Conservation (phyloP, 2,329 filamentous ascomycete genomes). For the Arthrobotrys megalospora region DNA sequence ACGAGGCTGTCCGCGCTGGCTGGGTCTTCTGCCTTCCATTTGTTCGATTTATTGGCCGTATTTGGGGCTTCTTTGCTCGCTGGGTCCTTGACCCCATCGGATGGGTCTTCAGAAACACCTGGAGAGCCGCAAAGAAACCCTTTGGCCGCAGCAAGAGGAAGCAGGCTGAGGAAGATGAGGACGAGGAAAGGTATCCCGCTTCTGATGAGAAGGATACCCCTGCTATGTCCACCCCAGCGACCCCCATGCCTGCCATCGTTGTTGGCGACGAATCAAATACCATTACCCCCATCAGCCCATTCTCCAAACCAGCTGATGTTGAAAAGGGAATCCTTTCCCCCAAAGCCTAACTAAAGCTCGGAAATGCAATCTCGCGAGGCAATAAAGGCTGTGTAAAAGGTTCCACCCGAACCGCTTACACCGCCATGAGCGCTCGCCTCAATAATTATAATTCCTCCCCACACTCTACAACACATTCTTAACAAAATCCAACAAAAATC, state of each 20-base stretch:
- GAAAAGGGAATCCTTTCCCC: constrained; percentile 38
- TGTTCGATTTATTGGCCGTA: constrained; percentile 68
- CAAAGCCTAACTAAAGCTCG: constrained; percentile 22
- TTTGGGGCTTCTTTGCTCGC: constrained; percentile 55
- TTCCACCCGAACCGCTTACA: not conserved
- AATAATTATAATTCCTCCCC: too few species aligned
- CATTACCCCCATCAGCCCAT: constrained; percentile 56
- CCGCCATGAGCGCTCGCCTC: too few species aligned
- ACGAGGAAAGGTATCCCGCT: constrained; percentile 17
- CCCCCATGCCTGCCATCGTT: constrained; percentile 50
- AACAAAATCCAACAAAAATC: constrained; percentile 15
- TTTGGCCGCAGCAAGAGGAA: constrained; percentile 57
- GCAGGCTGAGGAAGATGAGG: constrained; percentile 29
- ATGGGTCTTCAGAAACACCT: constrained; percentile 56
- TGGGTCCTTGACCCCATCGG: constrained; percentile 54
- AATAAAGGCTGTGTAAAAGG: constrained; percentile 38
- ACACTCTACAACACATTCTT: constrained; percentile 26
- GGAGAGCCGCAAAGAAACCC: constrained; percentile 56
- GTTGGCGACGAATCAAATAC: constrained; percentile 45
- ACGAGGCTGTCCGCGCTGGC: constrained; percentile 74
- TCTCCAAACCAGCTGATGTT: constrained; percentile 47
- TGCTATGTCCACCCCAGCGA: constrained; percentile 11
- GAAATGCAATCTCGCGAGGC: not conserved
- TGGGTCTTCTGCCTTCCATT: constrained; percentile 69
- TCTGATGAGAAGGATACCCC: constrained; percentile 51